Base-by-base conservation (phyloP, 306 rosid genomes). In the Dalbergia cochinchinensis region DNA sequence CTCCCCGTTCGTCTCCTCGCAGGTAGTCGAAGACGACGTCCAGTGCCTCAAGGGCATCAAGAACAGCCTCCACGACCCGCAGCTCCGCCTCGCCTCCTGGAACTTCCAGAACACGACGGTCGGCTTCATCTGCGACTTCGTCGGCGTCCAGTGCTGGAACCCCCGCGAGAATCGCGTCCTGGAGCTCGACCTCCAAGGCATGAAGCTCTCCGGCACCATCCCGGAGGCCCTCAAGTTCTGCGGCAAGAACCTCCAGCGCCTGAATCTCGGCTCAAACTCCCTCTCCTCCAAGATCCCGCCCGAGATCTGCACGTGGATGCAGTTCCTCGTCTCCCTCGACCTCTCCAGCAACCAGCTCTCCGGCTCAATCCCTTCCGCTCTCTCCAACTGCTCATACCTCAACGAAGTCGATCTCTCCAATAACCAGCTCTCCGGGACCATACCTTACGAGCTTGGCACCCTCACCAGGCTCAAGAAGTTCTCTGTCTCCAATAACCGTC, bases 111-210 rank as follows among this genome's bases (percentile, higher is more conserved):
- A 95, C 96, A 57, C 47, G 1, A 81, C 99, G 8, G 84, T 79
- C 0, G 93, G 94, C 1, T 74, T 72, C 85, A 50, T 95, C 62
- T 95, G 99, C 83, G 65, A 76, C 20, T 95, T 89, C 71, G 86
- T 76, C 0, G 98, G 97, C 0, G 91, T 95, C 0, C 0, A 85
- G 0, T 92, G 99, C 85, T 95, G 99, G 98, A 92, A 95, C 82
- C 76, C 48, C 1, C 83, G 79, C 19, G 99, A 95, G 87, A 91
- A 90, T 60, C 94, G 99, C 4, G 82, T 95, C 11, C 3, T 87
- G 1, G 66, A 72, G 37, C 83, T 95, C 35, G 86, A 82, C 59
- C 90, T 95, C 11, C 76, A 71, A 4, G 91, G 83, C 1, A 81
- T 91, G 87, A 70, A 71, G 20, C 86, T 95, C 1, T 80, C 91